Conservation (phyloP, 306 rosid species). For the Mimosa pudica region DNA sequence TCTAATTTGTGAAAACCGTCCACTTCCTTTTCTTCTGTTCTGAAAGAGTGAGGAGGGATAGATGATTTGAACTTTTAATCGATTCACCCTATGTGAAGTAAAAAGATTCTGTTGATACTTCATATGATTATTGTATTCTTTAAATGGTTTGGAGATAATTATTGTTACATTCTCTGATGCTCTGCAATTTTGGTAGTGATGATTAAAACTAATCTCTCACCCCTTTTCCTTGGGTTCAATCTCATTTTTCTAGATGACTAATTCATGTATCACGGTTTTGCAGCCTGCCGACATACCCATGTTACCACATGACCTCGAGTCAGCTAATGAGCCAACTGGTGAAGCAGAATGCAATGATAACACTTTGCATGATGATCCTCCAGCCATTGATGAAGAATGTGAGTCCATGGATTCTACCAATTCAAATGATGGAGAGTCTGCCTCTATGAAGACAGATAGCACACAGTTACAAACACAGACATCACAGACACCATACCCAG, state of each 20-base stretch:
- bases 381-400: conserved; percentile 82
- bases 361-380: conserved; percentile 72
- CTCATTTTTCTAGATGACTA: conserved; percentile 26
- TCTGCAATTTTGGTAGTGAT: conserved; percentile 8
- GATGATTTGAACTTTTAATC: conserved; percentile 15
- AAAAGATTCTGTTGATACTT: conserved; percentile 3
- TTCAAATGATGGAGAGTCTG: conserved; percentile 84
- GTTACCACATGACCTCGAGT: conserved; percentile 69
- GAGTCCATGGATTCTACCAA: conserved; percentile 95
- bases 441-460: conserved; percentile 51
- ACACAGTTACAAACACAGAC: conserved; percentile 46
- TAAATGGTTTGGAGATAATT: conserved; percentile 16
- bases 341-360: conserved; percentile 64
- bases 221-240: neutral
- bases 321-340: conserved; percentile 45
- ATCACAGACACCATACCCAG: conserved; percentile 57
- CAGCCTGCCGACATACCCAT: conserved; percentile 69
- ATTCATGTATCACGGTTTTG: conserved; percentile 29
- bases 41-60: neutral
- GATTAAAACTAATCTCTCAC: neutral
- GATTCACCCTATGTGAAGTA: neutral
- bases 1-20: conserved; percentile 21
- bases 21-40: conserved; percentile 18
- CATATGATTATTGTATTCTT: neutral
- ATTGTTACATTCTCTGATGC: conserved; percentile 18